Conservation (phyloP, 345 rosid species). For the Moricandia arvensis region DNA sequence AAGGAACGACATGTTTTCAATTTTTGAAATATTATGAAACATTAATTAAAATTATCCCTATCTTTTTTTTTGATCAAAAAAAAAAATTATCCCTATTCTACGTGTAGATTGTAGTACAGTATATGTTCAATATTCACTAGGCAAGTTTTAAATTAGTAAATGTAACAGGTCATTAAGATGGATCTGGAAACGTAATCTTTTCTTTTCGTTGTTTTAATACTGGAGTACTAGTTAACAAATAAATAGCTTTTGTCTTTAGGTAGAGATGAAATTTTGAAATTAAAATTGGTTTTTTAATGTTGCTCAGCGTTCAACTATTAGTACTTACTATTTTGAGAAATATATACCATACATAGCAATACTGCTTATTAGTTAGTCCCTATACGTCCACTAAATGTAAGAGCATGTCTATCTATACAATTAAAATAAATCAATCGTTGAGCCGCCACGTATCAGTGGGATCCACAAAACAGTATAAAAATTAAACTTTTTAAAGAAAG, state of each 20-base stretch:
- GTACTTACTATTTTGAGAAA: conserved; percentile 26
- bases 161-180: not conserved
- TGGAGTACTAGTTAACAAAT: not conserved
- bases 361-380: not conserved
- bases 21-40: too few species aligned
- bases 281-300: not conserved
- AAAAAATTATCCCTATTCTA: not conserved
- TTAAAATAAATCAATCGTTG: too few species aligned
- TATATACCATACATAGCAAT: not conserved
- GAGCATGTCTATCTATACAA: too few species aligned
- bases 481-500: too few species aligned
- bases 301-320: conserved; percentile 7
- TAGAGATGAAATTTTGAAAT: not conserved
- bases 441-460: too few species aligned
- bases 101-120: conserved; percentile 15
- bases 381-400: too few species aligned
- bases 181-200: conserved; percentile 12
- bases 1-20: too few species aligned
- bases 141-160: not conserved
- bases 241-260: not conserved
- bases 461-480: too few species aligned
- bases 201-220: not conserved
- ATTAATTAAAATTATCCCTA: too few species aligned
- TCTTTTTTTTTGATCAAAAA: too few species aligned
- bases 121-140: not conserved